Evolutionary conservation across 331 rosid genomes (phyloP), one percentile per base, ranked within the genome.

Genomic region (Spiraea crenata): DNA sequence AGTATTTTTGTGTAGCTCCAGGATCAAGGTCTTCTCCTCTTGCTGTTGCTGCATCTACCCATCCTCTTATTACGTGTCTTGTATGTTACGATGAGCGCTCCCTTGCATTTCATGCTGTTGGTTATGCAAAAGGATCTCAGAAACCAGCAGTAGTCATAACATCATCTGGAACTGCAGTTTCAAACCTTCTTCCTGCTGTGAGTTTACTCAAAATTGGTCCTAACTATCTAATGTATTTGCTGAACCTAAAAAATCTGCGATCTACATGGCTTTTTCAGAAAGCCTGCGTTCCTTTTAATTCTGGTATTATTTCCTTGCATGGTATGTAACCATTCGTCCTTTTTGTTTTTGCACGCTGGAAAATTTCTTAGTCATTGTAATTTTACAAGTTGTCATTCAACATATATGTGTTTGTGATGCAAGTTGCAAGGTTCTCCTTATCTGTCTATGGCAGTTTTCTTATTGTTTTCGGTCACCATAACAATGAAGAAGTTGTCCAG

Each of bases 21-120:
- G 99, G 99, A 69, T 93, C 99, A 59, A 91, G 99, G 75, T 93
- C 99, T 72, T 89, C 96, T 73, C 99, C 97, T 55, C 99, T 93
- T 77, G 96, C 99, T 77, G 80, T 93, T 79, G 99, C 99, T 77
- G 99, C 99, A 77, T 84, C 99, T 62, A 83, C 82, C 68, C 97
- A 93, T 81, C 89, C 87, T 44, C 77, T 80, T 50, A 63, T 87
- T 79, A 87, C 96, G 17, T 93, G 97, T 60, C 74, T 86, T 62
- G 84, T 82, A 63, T 91, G 99, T 86, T 91, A 66, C 55, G 99
- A 93, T 68, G 99, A 93, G 74, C 97, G 99, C 57, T 93, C 99
- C 37, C 97, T 91, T 67, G 92, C 97, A 51, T 93, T 89, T 86
- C 99, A 93, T 73, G 99, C 99, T 25, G 87, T 93, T 83, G 99